phyloP scores from a whole-genome alignment of 768 basidiomycete genomes.

The Calocybe cyanea region DNA sequence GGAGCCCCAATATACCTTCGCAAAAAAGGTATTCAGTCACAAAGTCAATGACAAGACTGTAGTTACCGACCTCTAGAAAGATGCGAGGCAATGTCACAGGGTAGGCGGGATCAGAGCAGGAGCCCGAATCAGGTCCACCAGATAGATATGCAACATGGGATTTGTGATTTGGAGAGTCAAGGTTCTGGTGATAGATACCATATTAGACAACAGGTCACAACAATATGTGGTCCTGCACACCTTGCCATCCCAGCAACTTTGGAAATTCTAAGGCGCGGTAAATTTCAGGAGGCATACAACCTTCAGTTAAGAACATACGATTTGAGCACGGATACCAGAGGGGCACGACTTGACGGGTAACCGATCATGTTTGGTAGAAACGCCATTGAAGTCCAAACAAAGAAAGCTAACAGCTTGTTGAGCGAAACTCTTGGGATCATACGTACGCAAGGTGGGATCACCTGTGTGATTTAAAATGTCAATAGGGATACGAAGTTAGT shows the following conservation, averaged over 20 bases:
- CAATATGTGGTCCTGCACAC: conserved; percentile 18
- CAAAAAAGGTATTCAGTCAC: background rate
- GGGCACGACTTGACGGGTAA: conserved; percentile 38
- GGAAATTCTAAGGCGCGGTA: conserved; percentile 38
- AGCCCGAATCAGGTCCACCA: conserved; percentile 44
- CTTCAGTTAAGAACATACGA: conserved; percentile 31
- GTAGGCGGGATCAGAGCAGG: conserved; percentile 42
- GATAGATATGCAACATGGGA: conserved; percentile 48
- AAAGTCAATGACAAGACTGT: conserved; percentile 1
- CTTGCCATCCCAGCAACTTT: conserved; percentile 56
- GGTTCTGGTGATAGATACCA: conserved; percentile 28
- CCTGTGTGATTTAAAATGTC: conserved; percentile 21
- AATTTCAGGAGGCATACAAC: background rate
- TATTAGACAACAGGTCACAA: background rate
- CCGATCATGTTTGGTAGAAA: conserved; percentile 32
- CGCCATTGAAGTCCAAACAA: conserved; percentile 44
- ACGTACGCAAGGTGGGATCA: conserved; percentile 41
- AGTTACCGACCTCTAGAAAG: conserved; percentile 44
- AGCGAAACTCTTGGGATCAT: conserved; percentile 38
- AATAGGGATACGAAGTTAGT: background rate
- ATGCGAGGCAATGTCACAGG: conserved; percentile 44
- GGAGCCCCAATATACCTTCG: conserved; percentile 43
- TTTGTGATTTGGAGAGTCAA: conserved; percentile 48
- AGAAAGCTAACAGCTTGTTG: conserved; percentile 47
- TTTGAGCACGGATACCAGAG: conserved; percentile 45